Base-by-base conservation (phyloP, 768 basidiomycete species). In the Tulasnella sp. region DNA sequence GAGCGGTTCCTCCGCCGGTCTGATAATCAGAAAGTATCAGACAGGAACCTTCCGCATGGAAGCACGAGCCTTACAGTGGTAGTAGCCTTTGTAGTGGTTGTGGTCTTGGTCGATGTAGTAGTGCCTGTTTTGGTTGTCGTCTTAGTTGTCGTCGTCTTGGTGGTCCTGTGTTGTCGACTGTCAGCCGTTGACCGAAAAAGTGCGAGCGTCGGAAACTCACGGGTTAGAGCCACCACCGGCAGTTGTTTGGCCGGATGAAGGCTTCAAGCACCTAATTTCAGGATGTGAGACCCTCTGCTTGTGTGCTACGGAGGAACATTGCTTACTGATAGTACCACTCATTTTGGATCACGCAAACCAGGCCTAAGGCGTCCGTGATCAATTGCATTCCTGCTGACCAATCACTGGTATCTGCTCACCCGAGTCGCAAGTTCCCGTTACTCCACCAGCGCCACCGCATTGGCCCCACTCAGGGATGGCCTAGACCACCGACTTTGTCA, bases 1-100 rank as follows among this genome's bases (percentile, higher is more conserved):
- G 79, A 16, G 31, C 72, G 74, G 18, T 54, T 54, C 54, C 54
- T 54, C 54, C 54, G 24, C 54, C 54, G 24, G 54, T 54, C 54
- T 54, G 11, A 6, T 50, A 11, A n/a, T 7, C 54, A 54, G 24
- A 54, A n/a, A n/a, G 54, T 22, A 7, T 54, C 5, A 54, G 24
- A n/a, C 24, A 22, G 24, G 5, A 12, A 24, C 11, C n/a, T n/a
- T 4, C 54, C 7, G 7, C 54, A 9, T 12, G 24, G 24, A 54
- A 54, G 12, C 4, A 7, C 22, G 0, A 46, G 24, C 24, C 54
- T n/a, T 54, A 54, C 54, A 22, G 54, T 54, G 54, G 54, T 54
- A 12, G 54, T 54, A 12, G 54, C 7, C 54, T 54, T 54, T 22
- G 54, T 54, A 5, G 54, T 54, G 7, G 54, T 54, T n/a, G 54